These are phyloP conservation scores for Kuraishia cidri DNA, from an alignment of 805 yeast genomes.

Conservation along the genomic window DNA sequence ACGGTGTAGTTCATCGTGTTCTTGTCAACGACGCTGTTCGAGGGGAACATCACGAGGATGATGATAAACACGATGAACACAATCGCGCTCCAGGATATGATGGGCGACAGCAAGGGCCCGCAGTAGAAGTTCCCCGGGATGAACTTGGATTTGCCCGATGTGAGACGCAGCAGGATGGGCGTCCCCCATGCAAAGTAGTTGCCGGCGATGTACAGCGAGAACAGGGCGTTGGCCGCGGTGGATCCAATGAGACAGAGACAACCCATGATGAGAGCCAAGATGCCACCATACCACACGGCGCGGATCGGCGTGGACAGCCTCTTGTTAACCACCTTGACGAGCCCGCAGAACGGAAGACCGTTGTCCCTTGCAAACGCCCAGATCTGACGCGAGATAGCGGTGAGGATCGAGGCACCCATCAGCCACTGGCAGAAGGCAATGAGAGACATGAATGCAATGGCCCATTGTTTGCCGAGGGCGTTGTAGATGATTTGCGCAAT, in stretches of 20 bases:
- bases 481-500: constrained; percentile 39
- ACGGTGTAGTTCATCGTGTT: constrained; percentile 25
- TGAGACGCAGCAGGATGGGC: constrained; percentile 30
- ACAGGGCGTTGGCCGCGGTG: constrained; percentile 37
- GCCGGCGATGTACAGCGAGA: constrained; percentile 35
- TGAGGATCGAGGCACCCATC: constrained; percentile 37
- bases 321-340: constrained; percentile 32
- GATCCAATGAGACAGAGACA: constrained; percentile 29
- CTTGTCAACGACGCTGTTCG: constrained; percentile 17
- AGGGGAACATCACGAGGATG: constrained; percentile 29
- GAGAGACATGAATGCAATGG: constrained; percentile 36
- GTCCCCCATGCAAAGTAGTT: constrained; percentile 33
- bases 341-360: constrained; percentile 34
- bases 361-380: constrained; percentile 47
- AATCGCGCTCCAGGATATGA: constrained; percentile 25
- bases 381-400: constrained; percentile 40
- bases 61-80: constrained; percentile 19
- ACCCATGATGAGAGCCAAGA: constrained; percentile 26
- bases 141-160: constrained; percentile 30
- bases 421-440: constrained; percentile 39
- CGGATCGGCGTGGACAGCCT: constrained; percentile 31
- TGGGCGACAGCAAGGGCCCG: constrained; percentile 21
- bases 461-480: constrained; percentile 38
- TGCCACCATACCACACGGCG: constrained; percentile 31
- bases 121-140: constrained; percentile 32